Base-by-base conservation (phyloP, 192 early-diverging fungal species). In the Geranomyces michiganensis region DNA sequence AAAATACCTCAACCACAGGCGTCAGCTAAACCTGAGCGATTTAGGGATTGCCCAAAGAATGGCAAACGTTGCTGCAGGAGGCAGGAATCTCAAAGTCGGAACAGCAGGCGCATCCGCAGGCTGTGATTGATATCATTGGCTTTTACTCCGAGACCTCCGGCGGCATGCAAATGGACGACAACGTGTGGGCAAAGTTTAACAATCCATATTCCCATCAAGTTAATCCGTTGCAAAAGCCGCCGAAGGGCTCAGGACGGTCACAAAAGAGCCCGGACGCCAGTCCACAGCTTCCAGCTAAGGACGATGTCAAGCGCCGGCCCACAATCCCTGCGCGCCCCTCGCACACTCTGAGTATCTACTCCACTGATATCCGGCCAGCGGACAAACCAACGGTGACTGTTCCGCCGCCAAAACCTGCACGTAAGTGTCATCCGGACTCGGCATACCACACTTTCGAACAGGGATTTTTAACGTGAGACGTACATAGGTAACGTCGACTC, bases 41-140 rank as follows among this genome's bases (percentile, higher is more conserved):
- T 44, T 60, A 95, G 94, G 96, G 96, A 46, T 77, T 99, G 49
- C 96, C 96, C 26, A 87, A 90, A 73, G 92, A 95, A 79, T 99
- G 96, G 96, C 90, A 93, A 33, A 83, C 89, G 31, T 82, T 99
- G 78, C 84, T 99, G 32, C 88, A 92, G 73, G 92, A 96, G 65
- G 91, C 95, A 55, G 96, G 96, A 43, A 99, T 99, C 65, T 88
- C 94, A 56, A 92, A 94, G 75, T 89, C 93, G 77, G 93, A 98
- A 63, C 94, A 97, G 83, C 88, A 92, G 64, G 90, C 91, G 31
- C 89, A 98, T 74, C 95, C 94, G 45, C 94, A 97, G 70, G 89
- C 82, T 7, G 72, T 85, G 31, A 62, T 85, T 14, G 84, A 85
- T 47, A 79, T 84, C 33, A 82, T 85, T 51, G 82, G 78, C 14